Percentiles rank a stretch among this genome's conserved stretches.
Evolutionary conservation across 2,329 filamentous ascomycete species (phyloP).

Genomic region (Fusarium secorum): DNA sequence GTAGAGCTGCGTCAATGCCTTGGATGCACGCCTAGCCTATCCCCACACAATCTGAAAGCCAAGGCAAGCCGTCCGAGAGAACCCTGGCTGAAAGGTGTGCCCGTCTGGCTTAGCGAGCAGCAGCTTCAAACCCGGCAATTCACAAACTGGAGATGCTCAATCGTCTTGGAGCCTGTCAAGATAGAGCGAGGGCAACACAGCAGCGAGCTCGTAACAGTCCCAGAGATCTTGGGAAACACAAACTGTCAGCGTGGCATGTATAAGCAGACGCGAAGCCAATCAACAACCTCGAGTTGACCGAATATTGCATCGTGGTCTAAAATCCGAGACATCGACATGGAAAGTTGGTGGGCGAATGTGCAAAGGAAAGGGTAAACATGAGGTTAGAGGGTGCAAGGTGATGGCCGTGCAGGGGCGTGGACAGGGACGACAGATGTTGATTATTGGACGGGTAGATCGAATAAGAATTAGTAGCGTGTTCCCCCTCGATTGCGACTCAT

Average conservation of each 20-base stretch:
- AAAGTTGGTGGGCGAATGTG: constrained; percentile 18
- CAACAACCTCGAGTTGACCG: constrained; percentile 39
- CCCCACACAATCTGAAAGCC: constrained; percentile 35
- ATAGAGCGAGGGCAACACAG: constrained; percentile 13
- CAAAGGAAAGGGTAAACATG: constrained; percentile 3
- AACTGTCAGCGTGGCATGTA: constrained; percentile 13
- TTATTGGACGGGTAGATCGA: constrained; percentile 31
- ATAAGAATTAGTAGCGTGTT: constrained; percentile 31
- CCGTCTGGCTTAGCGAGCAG: constrained; percentile 18
- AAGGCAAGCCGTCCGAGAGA: constrained; percentile 35
- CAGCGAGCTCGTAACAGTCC: constrained; percentile 4
- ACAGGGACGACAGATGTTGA: not conserved
- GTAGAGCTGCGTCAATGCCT: constrained; percentile 52
- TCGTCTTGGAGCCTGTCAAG: constrained; percentile 14
- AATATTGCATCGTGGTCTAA: constrained; percentile 21
- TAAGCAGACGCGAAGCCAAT: constrained; percentile 36
- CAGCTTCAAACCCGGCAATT: not conserved
- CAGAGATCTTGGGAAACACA: constrained; percentile 16
- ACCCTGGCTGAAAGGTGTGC: constrained; percentile 28
- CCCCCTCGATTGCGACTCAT: constrained; percentile 13
- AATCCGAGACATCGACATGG: not conserved
- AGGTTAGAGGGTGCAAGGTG: constrained; percentile 27
- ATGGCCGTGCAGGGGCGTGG: constrained; percentile 16
- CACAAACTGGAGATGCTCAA: not conserved
- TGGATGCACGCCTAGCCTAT: constrained; percentile 44